phyloP scores from a whole-genome alignment of 148 eudicot species.

The Amaranthus hypochondriacus region DNA sequence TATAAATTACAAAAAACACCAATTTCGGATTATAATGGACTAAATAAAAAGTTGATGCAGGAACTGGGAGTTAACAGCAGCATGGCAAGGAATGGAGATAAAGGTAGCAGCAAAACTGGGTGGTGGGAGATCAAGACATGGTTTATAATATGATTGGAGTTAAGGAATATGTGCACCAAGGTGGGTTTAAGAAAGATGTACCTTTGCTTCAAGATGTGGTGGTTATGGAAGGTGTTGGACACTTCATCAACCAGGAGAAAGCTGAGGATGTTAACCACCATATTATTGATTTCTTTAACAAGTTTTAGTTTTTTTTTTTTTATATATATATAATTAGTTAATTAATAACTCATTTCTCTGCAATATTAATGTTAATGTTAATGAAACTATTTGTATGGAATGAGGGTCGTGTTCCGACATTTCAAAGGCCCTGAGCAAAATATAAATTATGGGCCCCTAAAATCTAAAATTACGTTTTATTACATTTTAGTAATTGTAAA shows the following conservation, averaged over 20 bases:
- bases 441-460: no score
- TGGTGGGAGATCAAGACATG: conserved; percentile 68
- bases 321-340: no score
- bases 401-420: no score
- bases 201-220: conserved; percentile 55
- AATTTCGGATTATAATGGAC: no score
- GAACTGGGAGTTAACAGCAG: conserved; percentile 73
- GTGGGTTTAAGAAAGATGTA: conserved; percentile 66
- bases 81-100: conserved; percentile 63
- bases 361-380: no score
- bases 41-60: conserved; percentile 24
- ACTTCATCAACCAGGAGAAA: conserved; percentile 74
- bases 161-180: conserved; percentile 59
- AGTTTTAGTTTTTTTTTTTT: conserved; percentile 24
- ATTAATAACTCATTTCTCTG: no score
- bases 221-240: conserved; percentile 63
- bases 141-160: conserved; percentile 60
- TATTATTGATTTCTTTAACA: conserved; percentile 47
- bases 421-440: no score
- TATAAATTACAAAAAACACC: no score
- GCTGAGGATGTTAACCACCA: conserved; percentile 41
- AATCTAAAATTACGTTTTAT: no score
- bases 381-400: no score
- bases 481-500: no score
- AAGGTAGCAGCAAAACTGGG: conserved; percentile 49